Conservation (phyloP, 441 rosid species). For the Populus tomentosa region DNA sequence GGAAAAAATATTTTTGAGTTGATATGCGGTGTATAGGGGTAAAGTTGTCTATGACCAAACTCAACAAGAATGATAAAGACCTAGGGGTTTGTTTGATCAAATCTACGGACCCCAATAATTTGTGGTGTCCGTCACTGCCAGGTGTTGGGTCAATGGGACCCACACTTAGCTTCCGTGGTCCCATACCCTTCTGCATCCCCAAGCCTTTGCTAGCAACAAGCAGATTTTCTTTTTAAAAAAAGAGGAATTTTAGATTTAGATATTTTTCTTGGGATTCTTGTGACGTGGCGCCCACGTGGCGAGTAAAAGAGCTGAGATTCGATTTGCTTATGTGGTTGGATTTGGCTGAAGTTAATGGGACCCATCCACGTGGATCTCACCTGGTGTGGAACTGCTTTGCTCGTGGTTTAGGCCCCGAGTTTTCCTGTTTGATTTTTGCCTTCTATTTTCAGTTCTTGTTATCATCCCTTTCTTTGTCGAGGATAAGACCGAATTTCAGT, state of each 20-base stretch:
- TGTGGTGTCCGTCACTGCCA: background rate
- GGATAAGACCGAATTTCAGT: background rate
- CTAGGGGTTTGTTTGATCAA: background rate
- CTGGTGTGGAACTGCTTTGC: background rate
- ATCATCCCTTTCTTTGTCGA: background rate
- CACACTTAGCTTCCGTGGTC: background rate
- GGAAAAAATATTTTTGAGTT: background rate
- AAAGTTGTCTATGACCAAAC: background rate
- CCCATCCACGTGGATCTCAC: background rate
- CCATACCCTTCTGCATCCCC: background rate
- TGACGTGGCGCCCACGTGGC: conserved; percentile 24
- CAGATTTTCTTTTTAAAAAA: background rate
- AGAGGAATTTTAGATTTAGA: no score
- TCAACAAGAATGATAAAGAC: background rate
- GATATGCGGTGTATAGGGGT: background rate
- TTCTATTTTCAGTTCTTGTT: background rate
- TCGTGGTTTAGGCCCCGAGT: conserved; percentile 7
- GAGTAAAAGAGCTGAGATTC: conserved; percentile 2
- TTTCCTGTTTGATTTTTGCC: conserved; percentile 6
- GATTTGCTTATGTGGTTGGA: conserved; percentile 23
- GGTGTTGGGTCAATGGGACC: background rate
- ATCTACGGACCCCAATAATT: background rate
- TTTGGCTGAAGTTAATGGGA: background rate
- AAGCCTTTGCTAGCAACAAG: background rate
- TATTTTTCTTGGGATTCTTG: background rate